Conservation (phyloP, 2,329 filamentous ascomycete genomes). For the Pestalotiopsis sp. region DNA sequence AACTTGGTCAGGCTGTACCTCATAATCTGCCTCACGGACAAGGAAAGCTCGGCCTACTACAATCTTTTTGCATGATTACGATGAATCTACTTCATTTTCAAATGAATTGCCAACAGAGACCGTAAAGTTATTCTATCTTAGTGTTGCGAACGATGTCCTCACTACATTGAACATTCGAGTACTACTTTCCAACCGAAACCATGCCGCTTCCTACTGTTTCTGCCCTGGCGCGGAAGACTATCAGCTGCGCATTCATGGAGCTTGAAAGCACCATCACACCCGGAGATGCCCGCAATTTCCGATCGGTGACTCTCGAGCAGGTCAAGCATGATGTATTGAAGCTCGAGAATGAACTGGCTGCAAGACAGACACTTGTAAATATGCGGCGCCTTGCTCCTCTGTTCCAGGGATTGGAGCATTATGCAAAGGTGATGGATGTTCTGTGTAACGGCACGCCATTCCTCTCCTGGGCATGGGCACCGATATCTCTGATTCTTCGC, state of each 20-base stretch:
- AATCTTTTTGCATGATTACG: neutral
- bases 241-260: neutral
- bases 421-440: neutral
- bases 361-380: neutral
- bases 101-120: too few species aligned
- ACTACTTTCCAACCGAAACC: neutral
- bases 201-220: neutral
- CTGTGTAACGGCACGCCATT: neutral
- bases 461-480: neutral
- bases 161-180: neutral
- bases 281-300: slow-evolving; percentile 2
- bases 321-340: neutral
- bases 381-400: neutral
- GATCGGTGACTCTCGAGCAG: neutral
- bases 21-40: too few species aligned
- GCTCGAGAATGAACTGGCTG: neutral
- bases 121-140: too few species aligned
- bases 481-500: slow-evolving; percentile 18
- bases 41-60: neutral
- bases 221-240: neutral
- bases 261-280: neutral
- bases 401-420: neutral
- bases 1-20: neutral
- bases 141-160: too few species aligned
- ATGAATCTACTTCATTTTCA: neutral